Conservation (phyloP, 1,284 basidiomycete species). For the Calocybe gambosa region DNA sequence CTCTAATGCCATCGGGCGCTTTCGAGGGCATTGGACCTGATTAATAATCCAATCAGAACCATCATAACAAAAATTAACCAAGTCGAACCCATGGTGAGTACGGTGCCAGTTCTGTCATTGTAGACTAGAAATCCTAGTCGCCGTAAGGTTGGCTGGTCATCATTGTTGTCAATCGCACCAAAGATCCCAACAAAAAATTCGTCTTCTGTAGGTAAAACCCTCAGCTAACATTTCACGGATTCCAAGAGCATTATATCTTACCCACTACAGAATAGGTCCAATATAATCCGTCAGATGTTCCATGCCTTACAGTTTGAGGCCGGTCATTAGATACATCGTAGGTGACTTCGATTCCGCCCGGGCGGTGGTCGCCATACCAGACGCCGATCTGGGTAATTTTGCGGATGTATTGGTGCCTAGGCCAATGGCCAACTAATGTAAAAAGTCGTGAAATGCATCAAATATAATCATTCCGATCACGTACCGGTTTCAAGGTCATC, state of each 20-base stretch:
- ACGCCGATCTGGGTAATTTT: conserved; percentile 1
- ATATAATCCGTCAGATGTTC: neutral
- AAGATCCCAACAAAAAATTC: conserved; percentile 6
- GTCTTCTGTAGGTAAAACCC: neutral
- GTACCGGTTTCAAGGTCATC: neutral
- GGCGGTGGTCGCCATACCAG: neutral
- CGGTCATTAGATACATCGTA: conserved; percentile 1
- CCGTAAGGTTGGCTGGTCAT: neutral
- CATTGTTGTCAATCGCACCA: conserved; percentile 1
- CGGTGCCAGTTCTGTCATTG: neutral
- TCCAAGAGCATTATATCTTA: too few species aligned
- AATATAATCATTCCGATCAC: neutral
- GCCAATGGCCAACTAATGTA: neutral
- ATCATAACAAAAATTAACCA: too few species aligned
- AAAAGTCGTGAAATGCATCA: neutral
- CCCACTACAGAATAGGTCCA: neutral
- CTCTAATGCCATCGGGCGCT: neutral
- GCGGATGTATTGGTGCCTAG: neutral
- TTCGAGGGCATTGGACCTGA: neutral
- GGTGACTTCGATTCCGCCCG: conserved; percentile 1
- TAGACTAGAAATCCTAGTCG: conserved; percentile 3
- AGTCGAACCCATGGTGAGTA: neutral
- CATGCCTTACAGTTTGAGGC: neutral
- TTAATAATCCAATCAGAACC: neutral
- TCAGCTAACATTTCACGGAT: neutral